Evolutionary conservation across 768 basidiomycete genomes (phyloP).

Genomic region (Naganishia vishniacii): DNA sequence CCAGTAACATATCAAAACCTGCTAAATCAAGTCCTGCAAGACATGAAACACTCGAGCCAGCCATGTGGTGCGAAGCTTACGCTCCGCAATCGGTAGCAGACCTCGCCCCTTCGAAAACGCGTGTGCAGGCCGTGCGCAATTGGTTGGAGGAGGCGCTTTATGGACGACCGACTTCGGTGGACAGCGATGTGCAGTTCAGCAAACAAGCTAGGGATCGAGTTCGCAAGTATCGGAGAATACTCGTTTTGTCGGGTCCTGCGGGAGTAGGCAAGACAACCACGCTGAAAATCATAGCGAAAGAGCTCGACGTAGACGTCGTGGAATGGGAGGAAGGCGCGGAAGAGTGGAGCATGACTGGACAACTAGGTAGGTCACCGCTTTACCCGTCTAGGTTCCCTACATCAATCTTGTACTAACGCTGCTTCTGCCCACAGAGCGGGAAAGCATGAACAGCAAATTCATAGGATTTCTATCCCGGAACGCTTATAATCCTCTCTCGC

Average conservation of each 20-base stretch:
- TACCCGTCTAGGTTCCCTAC: background rate
- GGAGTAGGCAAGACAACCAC: conserved; percentile 88
- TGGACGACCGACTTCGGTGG: conserved; percentile 31
- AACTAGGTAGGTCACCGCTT: conserved; percentile 36
- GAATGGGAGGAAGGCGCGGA: conserved; percentile 76
- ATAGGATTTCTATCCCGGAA: conserved; percentile 63
- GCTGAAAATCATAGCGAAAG: conserved; percentile 64
- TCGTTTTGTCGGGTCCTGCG: conserved; percentile 79
- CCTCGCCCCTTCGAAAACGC: conserved; percentile 43
- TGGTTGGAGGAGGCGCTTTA: conserved; percentile 45
- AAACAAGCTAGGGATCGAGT: conserved; percentile 34
- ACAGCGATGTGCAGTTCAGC: conserved; percentile 6
- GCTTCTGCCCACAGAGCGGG: conserved; percentile 40
- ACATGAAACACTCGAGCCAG: too few relatives aligned
- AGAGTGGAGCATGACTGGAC: conserved; percentile 52
- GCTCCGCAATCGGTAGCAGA: conserved; percentile 27
- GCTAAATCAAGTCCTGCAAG: too few relatives aligned
- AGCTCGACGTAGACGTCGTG: conserved; percentile 70
- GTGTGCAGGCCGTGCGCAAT: conserved; percentile 37
- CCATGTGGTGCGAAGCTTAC: conserved; percentile 11
- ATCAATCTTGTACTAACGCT: background rate
- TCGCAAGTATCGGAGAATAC: conserved; percentile 56
- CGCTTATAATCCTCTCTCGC: conserved; percentile 57
- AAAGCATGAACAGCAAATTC: conserved; percentile 59
- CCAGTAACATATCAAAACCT: background rate